Evolutionary conservation across 2,329 filamentous ascomycete species (phyloP).

Genomic region (Fusarium sp.): DNA sequence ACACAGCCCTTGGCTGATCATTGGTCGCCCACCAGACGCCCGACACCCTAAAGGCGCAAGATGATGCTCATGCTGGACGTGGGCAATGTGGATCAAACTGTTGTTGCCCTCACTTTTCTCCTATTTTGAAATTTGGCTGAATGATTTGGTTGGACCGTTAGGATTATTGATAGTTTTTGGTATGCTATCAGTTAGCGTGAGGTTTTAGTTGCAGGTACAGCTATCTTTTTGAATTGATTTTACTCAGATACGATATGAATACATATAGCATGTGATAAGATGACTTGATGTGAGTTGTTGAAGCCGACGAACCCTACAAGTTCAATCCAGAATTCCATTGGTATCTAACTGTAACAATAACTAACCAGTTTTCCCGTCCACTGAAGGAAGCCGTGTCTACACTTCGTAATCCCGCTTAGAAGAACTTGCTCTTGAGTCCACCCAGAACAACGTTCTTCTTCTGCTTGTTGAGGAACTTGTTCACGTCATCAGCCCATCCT

Average conservation of each 20-base stretch:
- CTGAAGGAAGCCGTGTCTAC: neutral
- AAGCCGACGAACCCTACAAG: neutral
- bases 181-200: neutral
- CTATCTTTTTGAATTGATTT: neutral
- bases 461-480: slow-evolving; percentile 86
- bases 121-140: neutral
- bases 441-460: slow-evolving; percentile 87
- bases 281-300: neutral
- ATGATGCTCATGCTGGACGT: neutral
- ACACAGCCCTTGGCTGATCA: neutral
- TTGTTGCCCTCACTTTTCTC: neutral
- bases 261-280: neutral
- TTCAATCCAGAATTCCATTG: slow-evolving; percentile 14
- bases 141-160: neutral
- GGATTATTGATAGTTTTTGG: neutral
- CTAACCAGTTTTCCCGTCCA: neutral
- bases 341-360: slow-evolving; percentile 23
- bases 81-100: neutral
- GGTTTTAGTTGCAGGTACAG: neutral
- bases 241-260: neutral
- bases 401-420: slow-evolving; percentile 40
- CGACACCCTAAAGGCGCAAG: neutral
- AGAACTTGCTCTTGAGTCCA: slow-evolving; percentile 71
- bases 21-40: neutral
- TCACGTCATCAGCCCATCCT: slow-evolving; percentile 88